A percentile compares a stretch with the other conserved stretches of the same genome.
Evolutionary conservation across 305 asterid species (phyloP).

Genomic region (Andrographis paniculata): DNA sequence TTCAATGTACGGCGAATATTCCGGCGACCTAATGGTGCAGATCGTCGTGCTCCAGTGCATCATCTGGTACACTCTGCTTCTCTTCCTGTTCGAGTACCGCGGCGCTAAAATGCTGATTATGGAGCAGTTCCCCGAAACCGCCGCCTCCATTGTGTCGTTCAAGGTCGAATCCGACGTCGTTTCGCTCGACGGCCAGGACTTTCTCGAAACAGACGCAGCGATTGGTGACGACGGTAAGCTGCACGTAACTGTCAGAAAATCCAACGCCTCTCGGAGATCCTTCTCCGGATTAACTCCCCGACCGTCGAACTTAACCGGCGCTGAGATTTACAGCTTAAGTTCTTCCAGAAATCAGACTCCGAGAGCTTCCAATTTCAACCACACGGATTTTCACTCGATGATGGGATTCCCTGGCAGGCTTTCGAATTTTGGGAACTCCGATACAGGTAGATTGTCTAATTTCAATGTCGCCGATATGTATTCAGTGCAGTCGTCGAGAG

Average conservation of each 20-base stretch:
- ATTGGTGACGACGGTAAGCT: slow-evolving; percentile 86
- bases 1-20: slow-evolving; percentile 72
- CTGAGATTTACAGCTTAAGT: slow-evolving; percentile 50
- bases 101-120: slow-evolving; percentile 80
- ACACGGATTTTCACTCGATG: slow-evolving; percentile 45
- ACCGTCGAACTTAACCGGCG: slow-evolving; percentile 47
- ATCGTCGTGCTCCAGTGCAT: slow-evolving; percentile 88
- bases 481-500: slow-evolving; percentile 80
- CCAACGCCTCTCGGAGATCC: slow-evolving; percentile 83
- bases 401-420: slow-evolving; percentile 80
- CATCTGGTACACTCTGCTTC: slow-evolving; percentile 81
- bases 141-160: slow-evolving; percentile 80
- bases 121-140: slow-evolving; percentile 93
- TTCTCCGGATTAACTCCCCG: slow-evolving; percentile 58
- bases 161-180: slow-evolving; percentile 97
- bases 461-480: slow-evolving; percentile 66
- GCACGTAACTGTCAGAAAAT: slow-evolving; percentile 78
- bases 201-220: slow-evolving; percentile 82
- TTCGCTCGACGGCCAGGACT: slow-evolving; percentile 90
- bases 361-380: slow-evolving; percentile 45
- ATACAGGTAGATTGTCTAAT: slow-evolving; percentile 63
- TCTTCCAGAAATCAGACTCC: slow-evolving; percentile 52
- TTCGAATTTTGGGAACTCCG: slow-evolving; percentile 80
- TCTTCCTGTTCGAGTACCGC: slow-evolving; percentile 79
- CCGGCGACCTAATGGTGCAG: slow-evolving; percentile 83